Evolutionary conservation across 768 basidiomycete genomes (phyloP).

Genomic region (Lactarius trivialis): DNA sequence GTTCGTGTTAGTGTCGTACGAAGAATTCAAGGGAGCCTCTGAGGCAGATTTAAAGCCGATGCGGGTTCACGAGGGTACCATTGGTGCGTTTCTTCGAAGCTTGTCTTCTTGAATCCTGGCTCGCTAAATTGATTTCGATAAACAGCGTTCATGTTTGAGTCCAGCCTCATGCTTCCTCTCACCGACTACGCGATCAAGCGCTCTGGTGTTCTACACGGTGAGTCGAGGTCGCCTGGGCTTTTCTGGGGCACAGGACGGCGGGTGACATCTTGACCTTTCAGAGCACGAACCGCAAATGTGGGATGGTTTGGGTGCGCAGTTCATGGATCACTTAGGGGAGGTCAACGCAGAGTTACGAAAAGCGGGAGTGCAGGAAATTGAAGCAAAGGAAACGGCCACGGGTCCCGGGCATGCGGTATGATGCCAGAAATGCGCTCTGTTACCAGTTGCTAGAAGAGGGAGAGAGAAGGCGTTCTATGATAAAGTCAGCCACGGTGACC

Average conservation of each 20-base stretch:
- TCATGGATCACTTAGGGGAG: not conserved
- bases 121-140: not conserved
- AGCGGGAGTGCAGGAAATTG: not conserved
- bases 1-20: conserved; percentile 43
- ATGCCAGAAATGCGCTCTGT: not conserved
- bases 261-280: not conserved
- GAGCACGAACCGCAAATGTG: not conserved
- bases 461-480: too few species aligned
- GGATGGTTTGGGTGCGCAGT: not conserved
- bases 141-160: conserved; percentile 58
- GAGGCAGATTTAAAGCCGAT: conserved; percentile 46
- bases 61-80: conserved; percentile 46
- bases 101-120: not conserved
- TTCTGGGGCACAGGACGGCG: not conserved
- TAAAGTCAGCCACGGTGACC: too few species aligned
- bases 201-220: conserved; percentile 47
- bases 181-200: conserved; percentile 59
- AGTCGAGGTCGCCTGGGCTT: not conserved
- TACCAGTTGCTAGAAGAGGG: not conserved
- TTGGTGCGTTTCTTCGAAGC: conserved; percentile 34
- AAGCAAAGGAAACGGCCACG: not conserved
- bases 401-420: not conserved
- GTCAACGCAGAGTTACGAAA: not conserved
- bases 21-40: conserved; percentile 52
- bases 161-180: conserved; percentile 54